These are phyloP conservation scores for Litchi chinensis DNA, from an alignment of 345 rosid genomes.

Conservation along the genomic window DNA sequence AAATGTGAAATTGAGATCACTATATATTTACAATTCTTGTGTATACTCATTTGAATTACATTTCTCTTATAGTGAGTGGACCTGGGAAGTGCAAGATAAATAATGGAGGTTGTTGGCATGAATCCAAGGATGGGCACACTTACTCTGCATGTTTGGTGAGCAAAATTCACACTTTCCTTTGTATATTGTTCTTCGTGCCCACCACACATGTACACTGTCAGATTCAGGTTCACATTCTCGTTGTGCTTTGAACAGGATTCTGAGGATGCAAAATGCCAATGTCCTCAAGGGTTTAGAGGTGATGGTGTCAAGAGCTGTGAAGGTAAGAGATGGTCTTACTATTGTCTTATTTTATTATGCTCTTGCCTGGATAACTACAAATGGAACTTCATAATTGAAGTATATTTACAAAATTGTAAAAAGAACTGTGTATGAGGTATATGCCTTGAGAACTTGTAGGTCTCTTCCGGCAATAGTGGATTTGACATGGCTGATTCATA, in stretches of 20 bases:
- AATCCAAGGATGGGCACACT: slow-evolving; percentile 51
- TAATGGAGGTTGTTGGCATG: slow-evolving; percentile 80
- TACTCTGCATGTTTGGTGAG: slow-evolving; percentile 81
- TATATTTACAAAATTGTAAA: background rate
- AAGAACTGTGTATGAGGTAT: background rate
- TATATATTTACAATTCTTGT: background rate
- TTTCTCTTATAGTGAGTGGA: slow-evolving; percentile 54
- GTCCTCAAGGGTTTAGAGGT: slow-evolving; percentile 92
- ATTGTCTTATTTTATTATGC: background rate
- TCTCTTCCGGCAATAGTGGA: background rate
- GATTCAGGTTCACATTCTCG: slow-evolving; percentile 25
- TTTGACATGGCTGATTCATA: background rate
- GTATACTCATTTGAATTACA: background rate
- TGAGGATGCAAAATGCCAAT: slow-evolving; percentile 72
- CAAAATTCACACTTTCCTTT: slow-evolving; percentile 15
- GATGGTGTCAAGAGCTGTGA: slow-evolving; percentile 80
- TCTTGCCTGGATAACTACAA: background rate
- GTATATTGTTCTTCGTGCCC: background rate
- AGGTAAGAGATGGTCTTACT: slow-evolving; percentile 47
- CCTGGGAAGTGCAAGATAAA: slow-evolving; percentile 76
- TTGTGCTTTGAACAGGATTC: slow-evolving; percentile 52
- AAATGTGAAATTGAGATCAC: background rate
- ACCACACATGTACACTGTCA: too few species aligned
- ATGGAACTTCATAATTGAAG: background rate
- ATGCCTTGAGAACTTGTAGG: background rate